Conservation (phyloP, 768 basidiomycete species). For the Lactarius quietus region DNA sequence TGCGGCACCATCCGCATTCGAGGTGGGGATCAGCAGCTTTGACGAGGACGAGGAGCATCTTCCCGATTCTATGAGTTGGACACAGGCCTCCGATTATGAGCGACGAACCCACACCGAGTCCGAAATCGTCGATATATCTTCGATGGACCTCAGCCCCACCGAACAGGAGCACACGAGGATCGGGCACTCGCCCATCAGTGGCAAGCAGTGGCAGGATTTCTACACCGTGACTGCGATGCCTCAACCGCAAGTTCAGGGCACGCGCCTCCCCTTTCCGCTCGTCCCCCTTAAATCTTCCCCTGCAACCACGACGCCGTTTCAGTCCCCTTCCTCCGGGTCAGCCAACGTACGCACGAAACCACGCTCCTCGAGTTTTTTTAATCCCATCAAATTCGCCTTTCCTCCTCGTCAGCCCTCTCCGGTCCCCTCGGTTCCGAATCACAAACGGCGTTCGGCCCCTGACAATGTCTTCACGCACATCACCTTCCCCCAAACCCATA, state of each 20-base stretch:
- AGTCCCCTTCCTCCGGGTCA: constrained; percentile 24
- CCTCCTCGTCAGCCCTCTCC: constrained; percentile 32
- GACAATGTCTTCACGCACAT: constrained; percentile 20
- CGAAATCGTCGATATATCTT: constrained; percentile 19
- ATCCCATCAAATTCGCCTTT: constrained; percentile 35
- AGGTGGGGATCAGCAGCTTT: constrained; percentile 26
- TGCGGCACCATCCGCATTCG: constrained; percentile 21
- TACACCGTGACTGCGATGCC: constrained; percentile 8
- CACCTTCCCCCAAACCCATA: constrained; percentile 12
- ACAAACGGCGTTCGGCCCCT: constrained; percentile 25
- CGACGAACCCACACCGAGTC: constrained; percentile 16
- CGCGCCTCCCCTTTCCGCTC: constrained; percentile 24
- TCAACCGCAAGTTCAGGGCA: constrained; percentile 10
- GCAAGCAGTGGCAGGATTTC: constrained; percentile 20
- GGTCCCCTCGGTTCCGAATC: constrained; percentile 17
- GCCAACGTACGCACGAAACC: constrained; percentile 32
- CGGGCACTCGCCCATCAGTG: constrained; percentile 17
- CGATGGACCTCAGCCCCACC: constrained; percentile 24
- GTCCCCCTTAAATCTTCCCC: constrained; percentile 27
- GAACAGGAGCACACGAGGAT: constrained; percentile 20
- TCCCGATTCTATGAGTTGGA: constrained; percentile 28
- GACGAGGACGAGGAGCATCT: constrained; percentile 23
- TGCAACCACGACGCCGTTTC: constrained; percentile 31
- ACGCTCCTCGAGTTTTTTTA: constrained; percentile 33
- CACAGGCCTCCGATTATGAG: constrained; percentile 20